A percentile compares a stretch with the other conserved stretches of the same genome.
Conservation (phyloP, 2,329 filamentous ascomycete genomes). For the Xylaria sp. region DNA sequence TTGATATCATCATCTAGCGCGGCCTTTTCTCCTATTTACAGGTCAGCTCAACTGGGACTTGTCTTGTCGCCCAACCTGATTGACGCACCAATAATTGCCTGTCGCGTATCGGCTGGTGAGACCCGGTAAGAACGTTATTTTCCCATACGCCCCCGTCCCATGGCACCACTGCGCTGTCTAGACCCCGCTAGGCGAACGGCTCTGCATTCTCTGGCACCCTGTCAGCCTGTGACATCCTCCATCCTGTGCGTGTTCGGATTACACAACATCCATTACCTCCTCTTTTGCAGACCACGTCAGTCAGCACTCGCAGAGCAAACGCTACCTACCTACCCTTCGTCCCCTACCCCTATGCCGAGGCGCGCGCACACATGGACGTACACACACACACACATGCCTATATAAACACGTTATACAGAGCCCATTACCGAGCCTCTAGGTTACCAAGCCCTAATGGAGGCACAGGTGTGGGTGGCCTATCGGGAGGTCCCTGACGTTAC, state of each 20-base stretch:
- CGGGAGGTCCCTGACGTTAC: too few relatives aligned
- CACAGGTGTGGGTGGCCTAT: too few relatives aligned
- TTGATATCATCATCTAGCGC: constrained; percentile 25
- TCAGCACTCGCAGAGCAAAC: too few relatives aligned
- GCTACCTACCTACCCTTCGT: too few relatives aligned
- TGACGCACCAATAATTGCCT: constrained; percentile 18
- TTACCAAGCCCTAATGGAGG: too few relatives aligned
- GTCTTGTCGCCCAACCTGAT: constrained; percentile 17
- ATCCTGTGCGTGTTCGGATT: too few relatives aligned
- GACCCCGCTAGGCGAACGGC: constrained; percentile 19
- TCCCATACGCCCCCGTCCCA: constrained; percentile 3
- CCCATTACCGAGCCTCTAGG: not conserved
- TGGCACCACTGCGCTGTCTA: constrained; percentile 12
- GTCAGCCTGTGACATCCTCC: not conserved
- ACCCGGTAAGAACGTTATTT: constrained; percentile 25
- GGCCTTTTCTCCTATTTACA: too few relatives aligned
- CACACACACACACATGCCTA: too few relatives aligned
- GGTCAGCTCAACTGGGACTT: constrained; percentile 20
- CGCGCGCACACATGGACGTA: too few relatives aligned
- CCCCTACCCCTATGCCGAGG: not conserved
- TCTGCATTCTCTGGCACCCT: too few relatives aligned
- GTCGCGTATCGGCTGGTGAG: constrained; percentile 20
- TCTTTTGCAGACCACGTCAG: not conserved
- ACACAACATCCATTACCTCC: too few relatives aligned
- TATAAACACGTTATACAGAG: not conserved